Conservation (phyloP, 176 grass and related monocot genomes). For the Hsuehochloa calcarea region DNA sequence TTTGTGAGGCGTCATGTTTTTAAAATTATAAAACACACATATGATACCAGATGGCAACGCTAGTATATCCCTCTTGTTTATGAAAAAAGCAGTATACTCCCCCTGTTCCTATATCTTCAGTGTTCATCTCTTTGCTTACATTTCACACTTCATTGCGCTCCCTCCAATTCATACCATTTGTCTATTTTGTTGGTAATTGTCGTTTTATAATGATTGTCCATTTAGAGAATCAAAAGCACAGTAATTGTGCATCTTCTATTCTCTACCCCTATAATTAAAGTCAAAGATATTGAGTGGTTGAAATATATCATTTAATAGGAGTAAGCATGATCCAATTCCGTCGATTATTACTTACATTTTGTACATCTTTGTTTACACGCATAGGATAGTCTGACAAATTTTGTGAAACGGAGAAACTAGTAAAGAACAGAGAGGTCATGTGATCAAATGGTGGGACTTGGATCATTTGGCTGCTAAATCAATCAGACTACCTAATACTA, state of each 20-base stretch:
- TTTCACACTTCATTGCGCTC: neutral
- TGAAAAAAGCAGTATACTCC: neutral
- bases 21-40: neutral
- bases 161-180: neutral
- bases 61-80: neutral
- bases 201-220: neutral
- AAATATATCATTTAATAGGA: neutral
- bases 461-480: neutral
- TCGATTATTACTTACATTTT: neutral
- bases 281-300: neutral
- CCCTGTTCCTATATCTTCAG: too few relatives aligned
- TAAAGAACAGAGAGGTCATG: neutral
- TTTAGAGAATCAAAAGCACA: neutral
- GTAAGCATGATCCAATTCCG: neutral
- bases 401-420: neutral
- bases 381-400: neutral
- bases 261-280: neutral
- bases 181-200: neutral
- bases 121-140: neutral
- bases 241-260: neutral
- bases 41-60: neutral
- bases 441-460: neutral
- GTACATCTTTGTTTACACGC: neutral
- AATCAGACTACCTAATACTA: neutral
- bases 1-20: neutral